Percentiles rank a stretch among this genome's conserved stretches.
Evolutionary conservation across 164 flowering plant genomes (phyloP).

Genomic region (Macadamia integrifolia): DNA sequence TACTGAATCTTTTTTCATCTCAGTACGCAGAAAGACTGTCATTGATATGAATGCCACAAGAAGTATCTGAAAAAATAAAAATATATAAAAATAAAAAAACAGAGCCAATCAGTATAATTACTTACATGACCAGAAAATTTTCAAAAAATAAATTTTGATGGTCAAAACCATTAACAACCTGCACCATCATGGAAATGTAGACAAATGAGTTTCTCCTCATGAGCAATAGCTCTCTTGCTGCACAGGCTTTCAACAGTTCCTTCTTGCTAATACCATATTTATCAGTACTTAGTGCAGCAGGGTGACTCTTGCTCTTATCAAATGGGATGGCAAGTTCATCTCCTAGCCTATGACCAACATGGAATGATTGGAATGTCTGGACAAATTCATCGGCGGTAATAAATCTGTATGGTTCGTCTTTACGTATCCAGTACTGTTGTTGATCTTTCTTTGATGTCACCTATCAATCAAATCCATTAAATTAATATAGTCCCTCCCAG

Average conservation of each 20-base stretch:
- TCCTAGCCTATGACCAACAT: conserved; percentile 12
- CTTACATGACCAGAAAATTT: too few species aligned
- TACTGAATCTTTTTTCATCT: conserved; percentile 26
- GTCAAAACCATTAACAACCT: conserved; percentile 18
- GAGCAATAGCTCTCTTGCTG: conserved; percentile 39
- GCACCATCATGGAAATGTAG: conserved; percentile 34
- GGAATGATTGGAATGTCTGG: conserved; percentile 12
- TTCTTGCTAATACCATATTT: conserved; percentile 37
- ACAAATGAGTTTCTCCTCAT: conserved; percentile 32
- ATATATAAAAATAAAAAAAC: too few species aligned
- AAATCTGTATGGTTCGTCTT: conserved; percentile 22
- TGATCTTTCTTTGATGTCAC: too few species aligned
- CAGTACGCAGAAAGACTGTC: conserved; percentile 9
- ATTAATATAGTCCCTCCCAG: not conserved
- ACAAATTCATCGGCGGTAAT: conserved; percentile 25
- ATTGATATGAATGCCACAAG: conserved; percentile 19
- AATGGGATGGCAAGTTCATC: conserved; percentile 26
- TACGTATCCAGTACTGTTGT: conserved; percentile 19
- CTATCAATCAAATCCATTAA: not conserved
- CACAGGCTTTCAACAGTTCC: conserved; percentile 42
- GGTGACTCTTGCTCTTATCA: conserved; percentile 45
- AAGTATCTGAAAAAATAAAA: too few species aligned
- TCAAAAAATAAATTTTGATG: too few species aligned
- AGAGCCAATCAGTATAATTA: too few species aligned
- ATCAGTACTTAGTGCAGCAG: conserved; percentile 42